These are phyloP conservation scores for Hypoxylon sp. DNA, from an alignment of 2,329 filamentous ascomycete species.

Conservation along the genomic window DNA sequence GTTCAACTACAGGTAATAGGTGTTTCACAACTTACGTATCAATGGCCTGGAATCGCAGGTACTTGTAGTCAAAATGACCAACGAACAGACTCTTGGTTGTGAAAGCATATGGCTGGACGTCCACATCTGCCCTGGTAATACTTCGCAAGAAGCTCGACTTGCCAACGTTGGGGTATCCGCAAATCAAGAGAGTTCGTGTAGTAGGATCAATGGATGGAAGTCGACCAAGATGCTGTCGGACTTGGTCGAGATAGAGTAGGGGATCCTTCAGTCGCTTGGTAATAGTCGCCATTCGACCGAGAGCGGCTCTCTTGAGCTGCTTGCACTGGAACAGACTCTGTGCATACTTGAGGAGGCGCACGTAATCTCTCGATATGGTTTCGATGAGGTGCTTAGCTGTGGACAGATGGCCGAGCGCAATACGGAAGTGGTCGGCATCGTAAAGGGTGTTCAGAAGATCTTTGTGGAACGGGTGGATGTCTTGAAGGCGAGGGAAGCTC, in stretches of 20 bases:
- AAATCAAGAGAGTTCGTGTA: slow-evolving; percentile 94
- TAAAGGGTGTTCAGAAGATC: slow-evolving; percentile 97
- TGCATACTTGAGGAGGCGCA: slow-evolving; percentile 95
- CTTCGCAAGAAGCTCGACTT: slow-evolving; percentile 96
- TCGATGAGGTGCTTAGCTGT: slow-evolving; percentile 98
- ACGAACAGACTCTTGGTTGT: slow-evolving; percentile 98
- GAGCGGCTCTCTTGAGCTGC: slow-evolving; percentile 94
- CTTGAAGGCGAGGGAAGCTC: slow-evolving; percentile 90
- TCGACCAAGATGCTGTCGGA: slow-evolving; percentile 96
- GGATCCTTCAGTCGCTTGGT: slow-evolving; percentile 95
- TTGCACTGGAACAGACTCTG: slow-evolving; percentile 99
- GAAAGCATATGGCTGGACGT: slow-evolving; percentile 98
- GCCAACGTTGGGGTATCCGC: slow-evolving; percentile 97
- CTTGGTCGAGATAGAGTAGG: slow-evolving; percentile 94
- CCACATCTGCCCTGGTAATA: slow-evolving; percentile 93
- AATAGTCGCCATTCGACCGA: slow-evolving; percentile 98
- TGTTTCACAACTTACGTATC: slow-evolving; percentile 71
- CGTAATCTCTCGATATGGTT: slow-evolving; percentile 95
- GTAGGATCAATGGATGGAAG: slow-evolving; percentile 98
- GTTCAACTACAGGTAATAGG: neutral
- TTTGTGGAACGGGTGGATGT: slow-evolving; percentile 93
- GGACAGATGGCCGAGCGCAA: slow-evolving; percentile 94
- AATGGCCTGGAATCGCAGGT: slow-evolving; percentile 84
- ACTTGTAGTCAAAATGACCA: slow-evolving; percentile 98
- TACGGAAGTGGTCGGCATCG: slow-evolving; percentile 97